These are phyloP conservation scores for Aciculosporium take DNA, from an alignment of 2,329 filamentous ascomycete genomes.

Conservation along the genomic window DNA sequence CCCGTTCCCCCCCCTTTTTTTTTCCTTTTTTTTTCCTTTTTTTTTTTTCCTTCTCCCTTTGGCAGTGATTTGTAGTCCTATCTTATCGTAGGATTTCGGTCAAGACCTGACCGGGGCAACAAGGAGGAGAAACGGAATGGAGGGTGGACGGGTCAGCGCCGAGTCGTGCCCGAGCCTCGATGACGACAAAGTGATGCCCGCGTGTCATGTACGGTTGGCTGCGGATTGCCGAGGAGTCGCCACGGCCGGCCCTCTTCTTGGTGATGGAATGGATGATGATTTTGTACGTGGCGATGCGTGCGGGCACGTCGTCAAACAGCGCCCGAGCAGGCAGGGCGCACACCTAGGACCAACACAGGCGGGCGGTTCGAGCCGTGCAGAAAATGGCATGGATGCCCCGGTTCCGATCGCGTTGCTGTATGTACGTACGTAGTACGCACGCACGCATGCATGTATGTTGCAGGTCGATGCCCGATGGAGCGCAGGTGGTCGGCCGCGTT, in stretches of 20 bases:
- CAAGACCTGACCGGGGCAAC: conserved; percentile 5
- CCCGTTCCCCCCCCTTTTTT: no score
- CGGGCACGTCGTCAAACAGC: no score
- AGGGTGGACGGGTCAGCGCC: conserved; percentile 1
- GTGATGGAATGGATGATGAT: not conserved
- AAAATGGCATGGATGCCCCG: not conserved
- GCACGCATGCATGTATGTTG: not conserved
- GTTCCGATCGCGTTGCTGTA: not conserved
- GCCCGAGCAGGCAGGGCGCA: no score
- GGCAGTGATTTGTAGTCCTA: conserved; percentile 10
- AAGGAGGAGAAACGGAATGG: no score
- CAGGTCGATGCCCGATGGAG: conserved; percentile 1
- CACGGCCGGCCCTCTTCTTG: no score
- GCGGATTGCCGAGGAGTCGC: not conserved
- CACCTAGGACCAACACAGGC: not conserved
- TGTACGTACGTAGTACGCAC: not conserved
- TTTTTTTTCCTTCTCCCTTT: no score
- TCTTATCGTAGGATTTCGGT: conserved; percentile 9
- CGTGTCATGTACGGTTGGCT: not conserved
- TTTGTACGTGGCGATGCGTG: not conserved
- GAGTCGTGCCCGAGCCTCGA: not conserved
- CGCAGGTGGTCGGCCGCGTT: conserved; percentile 3
- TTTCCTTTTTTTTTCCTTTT: no score
- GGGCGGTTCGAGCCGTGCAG: not conserved
- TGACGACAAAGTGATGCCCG: conserved; percentile 5